Evolutionary conservation across 345 rosid species (phyloP).

Genomic region (Clarkia xantiana): DNA sequence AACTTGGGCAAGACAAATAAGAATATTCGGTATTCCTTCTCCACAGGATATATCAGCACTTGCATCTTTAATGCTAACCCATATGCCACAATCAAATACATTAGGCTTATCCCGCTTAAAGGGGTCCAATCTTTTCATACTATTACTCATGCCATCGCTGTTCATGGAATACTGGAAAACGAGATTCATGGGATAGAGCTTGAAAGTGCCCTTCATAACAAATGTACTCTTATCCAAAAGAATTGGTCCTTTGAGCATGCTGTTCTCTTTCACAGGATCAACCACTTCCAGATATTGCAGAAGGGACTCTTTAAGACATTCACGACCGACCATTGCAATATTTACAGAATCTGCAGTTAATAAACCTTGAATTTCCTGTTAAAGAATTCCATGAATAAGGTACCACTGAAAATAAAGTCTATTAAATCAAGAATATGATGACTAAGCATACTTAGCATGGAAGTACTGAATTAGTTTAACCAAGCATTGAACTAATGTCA

Average conservation of each 20-base stretch:
- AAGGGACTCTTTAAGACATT: conserved; percentile 23
- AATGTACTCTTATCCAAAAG: conserved; percentile 18
- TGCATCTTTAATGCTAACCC: conserved; percentile 39
- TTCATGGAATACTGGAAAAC: conserved; percentile 40
- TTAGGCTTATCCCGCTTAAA: conserved; percentile 14
- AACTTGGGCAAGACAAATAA: conserved; percentile 28
- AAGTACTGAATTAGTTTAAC: no score
- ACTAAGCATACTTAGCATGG: no score
- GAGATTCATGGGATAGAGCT: conserved; percentile 39
- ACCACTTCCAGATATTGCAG: conserved; percentile 21
- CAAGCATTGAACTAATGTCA: no score
- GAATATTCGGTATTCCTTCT: conserved; percentile 34
- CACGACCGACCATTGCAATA: conserved; percentile 19
- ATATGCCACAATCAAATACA: conserved; percentile 33
- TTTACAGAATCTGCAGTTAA: conserved; percentile 30
- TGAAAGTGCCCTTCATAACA: conserved; percentile 33
- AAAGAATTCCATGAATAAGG: conserved; percentile 9
- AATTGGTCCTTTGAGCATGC: conserved; percentile 15
- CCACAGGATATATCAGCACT: conserved; percentile 32
- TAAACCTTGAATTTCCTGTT: conserved; percentile 47
- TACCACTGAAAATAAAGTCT: not conserved
- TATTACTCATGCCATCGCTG: conserved; percentile 16
- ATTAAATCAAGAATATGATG: not conserved
- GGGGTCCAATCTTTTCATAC: conserved; percentile 21
- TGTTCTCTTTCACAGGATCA: conserved; percentile 23